Percentiles rank a stretch among this genome's conserved stretches.
These are phyloP conservation scores for Oryza nivara DNA, from an alignment of 176 grass and related monocot genomes.

Conservation along the genomic window DNA sequence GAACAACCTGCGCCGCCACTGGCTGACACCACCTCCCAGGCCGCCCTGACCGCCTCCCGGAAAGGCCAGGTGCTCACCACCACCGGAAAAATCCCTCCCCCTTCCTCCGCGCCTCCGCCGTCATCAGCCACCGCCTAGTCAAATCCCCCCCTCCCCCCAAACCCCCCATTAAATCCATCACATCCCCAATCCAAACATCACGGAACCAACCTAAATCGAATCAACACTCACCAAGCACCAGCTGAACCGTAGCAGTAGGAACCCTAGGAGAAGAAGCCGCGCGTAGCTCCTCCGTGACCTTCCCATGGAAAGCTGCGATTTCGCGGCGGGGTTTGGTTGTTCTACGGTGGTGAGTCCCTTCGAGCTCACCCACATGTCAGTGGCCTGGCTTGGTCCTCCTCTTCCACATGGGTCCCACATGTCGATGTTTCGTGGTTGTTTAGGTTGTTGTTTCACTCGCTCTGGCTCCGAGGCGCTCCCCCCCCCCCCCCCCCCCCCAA, in stretches of 20 bases:
- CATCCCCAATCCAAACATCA: neutral
- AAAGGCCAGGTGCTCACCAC: slow-evolving; percentile 93
- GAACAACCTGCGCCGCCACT: slow-evolving; percentile 46
- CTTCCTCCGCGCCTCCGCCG: slow-evolving; percentile 13
- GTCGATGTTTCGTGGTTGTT: slow-evolving; percentile 25
- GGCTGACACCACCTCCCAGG: slow-evolving; percentile 61
- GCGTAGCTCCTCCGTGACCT: neutral
- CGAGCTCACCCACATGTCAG: slow-evolving; percentile 33
- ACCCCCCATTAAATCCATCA: slow-evolving; percentile 2
- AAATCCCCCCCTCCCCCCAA: neutral
- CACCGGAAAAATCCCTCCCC: slow-evolving; percentile 43
- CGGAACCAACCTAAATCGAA: neutral
- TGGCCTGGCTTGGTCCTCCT: neutral
- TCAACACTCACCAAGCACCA: slow-evolving; percentile 37
- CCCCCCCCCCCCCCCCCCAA: too few species aligned
- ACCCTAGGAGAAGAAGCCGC: slow-evolving; percentile 29
- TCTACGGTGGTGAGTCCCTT: neutral
- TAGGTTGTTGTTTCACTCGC: neutral
- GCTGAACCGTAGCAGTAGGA: slow-evolving; percentile 39
- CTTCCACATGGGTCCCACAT: neutral
- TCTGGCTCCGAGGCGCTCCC: neutral
- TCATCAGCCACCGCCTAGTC: slow-evolving; percentile 19
- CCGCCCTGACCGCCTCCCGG: slow-evolving; percentile 64
- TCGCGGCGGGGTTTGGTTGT: neutral
- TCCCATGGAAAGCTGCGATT: slow-evolving; percentile 20